Conservation (phyloP, 164 flowering plant genomes). For the Houttuynia cordata region DNA sequence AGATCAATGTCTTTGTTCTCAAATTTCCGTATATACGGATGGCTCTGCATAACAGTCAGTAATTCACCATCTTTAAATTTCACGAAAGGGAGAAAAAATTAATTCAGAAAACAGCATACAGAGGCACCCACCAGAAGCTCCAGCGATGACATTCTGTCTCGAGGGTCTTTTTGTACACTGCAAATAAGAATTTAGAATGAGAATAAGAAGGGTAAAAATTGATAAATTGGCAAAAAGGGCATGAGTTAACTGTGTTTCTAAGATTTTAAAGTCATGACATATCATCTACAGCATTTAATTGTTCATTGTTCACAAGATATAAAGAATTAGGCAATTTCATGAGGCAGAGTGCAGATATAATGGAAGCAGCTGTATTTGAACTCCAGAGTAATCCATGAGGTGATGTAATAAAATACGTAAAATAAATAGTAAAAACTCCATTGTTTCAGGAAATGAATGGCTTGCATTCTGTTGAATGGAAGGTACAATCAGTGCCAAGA, state of each 20-base stretch:
- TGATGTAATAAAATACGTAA: no score
- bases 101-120: neutral
- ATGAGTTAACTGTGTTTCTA: no score
- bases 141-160: constrained; percentile 55
- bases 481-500: neutral
- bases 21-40: constrained; percentile 87
- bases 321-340: no score
- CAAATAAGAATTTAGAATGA: constrained; percentile 8
- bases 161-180: constrained; percentile 95
- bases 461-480: neutral
- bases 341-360: no score
- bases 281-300: no score
- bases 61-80: neutral
- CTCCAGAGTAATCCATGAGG: no score
- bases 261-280: neutral
- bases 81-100: neutral
- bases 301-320: no score
- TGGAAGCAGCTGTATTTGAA: no score
- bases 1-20: constrained; percentile 87
- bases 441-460: neutral
- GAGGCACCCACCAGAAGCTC: constrained; percentile 72
- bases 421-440: no score
- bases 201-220: neutral
- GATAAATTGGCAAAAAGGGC: neutral
- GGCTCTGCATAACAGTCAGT: constrained; percentile 37